phyloP scores from a whole-genome alignment of 192 early-diverging fungal species.

The Kickxella alabastrina region DNA sequence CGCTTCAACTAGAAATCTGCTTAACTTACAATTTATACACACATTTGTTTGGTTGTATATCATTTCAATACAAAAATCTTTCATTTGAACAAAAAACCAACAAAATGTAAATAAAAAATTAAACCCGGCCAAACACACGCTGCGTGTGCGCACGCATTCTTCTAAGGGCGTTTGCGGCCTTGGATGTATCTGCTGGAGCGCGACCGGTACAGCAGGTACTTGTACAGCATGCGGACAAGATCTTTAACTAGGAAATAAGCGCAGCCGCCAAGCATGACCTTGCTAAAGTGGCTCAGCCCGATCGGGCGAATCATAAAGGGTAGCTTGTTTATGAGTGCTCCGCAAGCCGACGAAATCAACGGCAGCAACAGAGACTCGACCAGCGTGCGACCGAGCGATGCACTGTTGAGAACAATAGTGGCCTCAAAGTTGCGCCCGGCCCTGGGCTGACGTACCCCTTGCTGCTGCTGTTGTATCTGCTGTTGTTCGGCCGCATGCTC shows the following conservation, averaged over 20 bases:
- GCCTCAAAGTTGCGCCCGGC: conserved; percentile 47
- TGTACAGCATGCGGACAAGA: conserved; percentile 56
- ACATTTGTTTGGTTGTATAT: background rate
- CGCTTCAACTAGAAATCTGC: conserved; percentile 14
- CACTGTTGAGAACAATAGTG: conserved; percentile 54
- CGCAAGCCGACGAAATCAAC: conserved; percentile 61
- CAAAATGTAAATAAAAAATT: too few species aligned
- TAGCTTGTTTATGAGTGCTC: conserved; percentile 52
- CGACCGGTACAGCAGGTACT: conserved; percentile 52
- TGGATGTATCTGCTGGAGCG: conserved; percentile 38
- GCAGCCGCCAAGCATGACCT: conserved; percentile 55
- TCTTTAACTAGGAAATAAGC: conserved; percentile 60
- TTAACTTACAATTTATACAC: too few species aligned
- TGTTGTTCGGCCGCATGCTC: conserved; percentile 9
- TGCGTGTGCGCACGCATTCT: too few species aligned
- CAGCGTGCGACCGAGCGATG: conserved; percentile 56
- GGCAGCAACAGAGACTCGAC: conserved; percentile 65
- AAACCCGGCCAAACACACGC: too few species aligned
- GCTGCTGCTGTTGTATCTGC: conserved; percentile 10
- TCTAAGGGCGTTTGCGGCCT: conserved; percentile 35
- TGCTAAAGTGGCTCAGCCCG: conserved; percentile 54
- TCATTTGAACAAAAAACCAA: background rate
- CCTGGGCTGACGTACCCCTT: background rate
- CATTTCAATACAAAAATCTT: background rate
- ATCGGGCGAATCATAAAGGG: conserved; percentile 46